Conservation (phyloP, 139 green algal genomes). For the Nannochloris sp. region DNA sequence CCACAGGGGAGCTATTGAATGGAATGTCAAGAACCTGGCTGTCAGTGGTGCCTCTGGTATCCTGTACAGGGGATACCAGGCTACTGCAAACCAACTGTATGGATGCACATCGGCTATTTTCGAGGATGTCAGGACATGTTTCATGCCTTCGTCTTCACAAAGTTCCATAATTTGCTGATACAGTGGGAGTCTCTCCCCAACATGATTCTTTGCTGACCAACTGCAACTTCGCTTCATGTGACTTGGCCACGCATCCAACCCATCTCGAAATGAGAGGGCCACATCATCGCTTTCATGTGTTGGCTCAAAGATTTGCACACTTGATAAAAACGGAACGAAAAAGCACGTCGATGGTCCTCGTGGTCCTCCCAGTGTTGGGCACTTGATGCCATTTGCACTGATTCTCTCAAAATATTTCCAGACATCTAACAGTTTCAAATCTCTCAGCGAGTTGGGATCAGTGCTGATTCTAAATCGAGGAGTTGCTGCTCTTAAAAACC, state of each 20-base stretch:
- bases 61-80: slow-evolving; percentile 81
- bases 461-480: slow-evolving; percentile 9
- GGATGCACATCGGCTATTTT: slow-evolving; percentile 62
- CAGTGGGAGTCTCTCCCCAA: slow-evolving; percentile 56
- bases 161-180: slow-evolving; percentile 46
- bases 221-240: slow-evolving; percentile 52
- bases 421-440: slow-evolving; percentile 30
- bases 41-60: slow-evolving; percentile 73
- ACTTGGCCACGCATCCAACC: slow-evolving; percentile 47
- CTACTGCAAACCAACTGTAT: slow-evolving; percentile 69
- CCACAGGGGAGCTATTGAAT: slow-evolving; percentile 45
- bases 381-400: slow-evolving; percentile 38
- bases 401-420: slow-evolving; percentile 49
- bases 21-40: slow-evolving; percentile 80
- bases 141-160: not conserved
- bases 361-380: slow-evolving; percentile 30
- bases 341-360: slow-evolving; percentile 50
- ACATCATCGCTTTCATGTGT: not conserved
- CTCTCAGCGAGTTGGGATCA: not conserved
- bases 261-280: slow-evolving; percentile 7
- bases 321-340: slow-evolving; percentile 70
- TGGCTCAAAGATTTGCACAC: slow-evolving; percentile 57
- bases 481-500: slow-evolving; percentile 21
- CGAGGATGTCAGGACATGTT: slow-evolving; percentile 31
- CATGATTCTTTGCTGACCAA: slow-evolving; percentile 53